Base-by-base conservation (phyloP, 192 early-diverging fungal genomes). In the Coemansia sp. region DNA sequence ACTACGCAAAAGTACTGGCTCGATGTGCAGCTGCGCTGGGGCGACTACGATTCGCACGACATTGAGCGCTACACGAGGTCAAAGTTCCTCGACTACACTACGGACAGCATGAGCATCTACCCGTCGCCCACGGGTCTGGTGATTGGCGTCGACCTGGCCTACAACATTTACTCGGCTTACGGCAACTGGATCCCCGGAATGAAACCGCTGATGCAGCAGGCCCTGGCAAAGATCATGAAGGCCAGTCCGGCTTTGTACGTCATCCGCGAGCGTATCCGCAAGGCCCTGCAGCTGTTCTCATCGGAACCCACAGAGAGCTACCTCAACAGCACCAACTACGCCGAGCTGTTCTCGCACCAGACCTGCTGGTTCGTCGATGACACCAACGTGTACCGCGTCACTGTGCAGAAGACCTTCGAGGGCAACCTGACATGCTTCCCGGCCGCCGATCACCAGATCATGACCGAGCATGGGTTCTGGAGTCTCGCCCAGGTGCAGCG, bases 351-450 rank as follows among this genome's bases (percentile, higher is more conserved):
- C 82, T 91, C 88, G 56, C 94, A 95, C 70, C 94, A 98, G 78
- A 96, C 94, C 47, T 96, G 96, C 66, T 99, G 96, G 96, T 99
- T 99, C 71, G 91, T 99, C 38, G 96, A 99, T 71, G 96, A 99
- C 67, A 98, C 96, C 43, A 99, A 99, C 57, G 96, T 99, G 3
- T 99, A 99, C 78, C 92, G 96, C 63, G 96, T 99, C 19, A 99
- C 95, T 9, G 96, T 96, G 68, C 96, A 99, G 82, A 96, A 96
- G 86, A 99, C 96, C 7, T 98, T 96, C 60, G 96, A 99, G 73
- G 96, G 96, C 42, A 99, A 99, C 70, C 88, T 99, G 83, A 71
- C 53, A 3, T 69, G 59, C 7, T 61, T 66, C 61, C 68, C 68
- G 7, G 68, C 48, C 4, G 57, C 63, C 24, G 68, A 70, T 43